phyloP scores from a whole-genome alignment of 2,329 filamentous ascomycete genomes.

The Tolypocladium tropicale region DNA sequence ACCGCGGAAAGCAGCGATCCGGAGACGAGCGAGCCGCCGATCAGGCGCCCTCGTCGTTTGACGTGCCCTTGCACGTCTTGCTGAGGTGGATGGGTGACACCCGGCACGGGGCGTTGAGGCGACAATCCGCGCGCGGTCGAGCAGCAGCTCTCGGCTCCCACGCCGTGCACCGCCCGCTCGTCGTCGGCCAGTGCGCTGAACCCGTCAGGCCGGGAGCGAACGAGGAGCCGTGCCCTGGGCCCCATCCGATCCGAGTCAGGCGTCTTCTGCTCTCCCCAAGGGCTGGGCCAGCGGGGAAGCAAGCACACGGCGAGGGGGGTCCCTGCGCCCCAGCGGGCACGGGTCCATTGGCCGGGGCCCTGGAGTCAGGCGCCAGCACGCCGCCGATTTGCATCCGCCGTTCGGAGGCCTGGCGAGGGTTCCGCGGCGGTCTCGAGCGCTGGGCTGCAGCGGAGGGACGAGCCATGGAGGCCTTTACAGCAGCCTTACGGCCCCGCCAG shows the following conservation, averaged over 20 bases:
- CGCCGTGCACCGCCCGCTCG: background rate
- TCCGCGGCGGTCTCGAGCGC: background rate
- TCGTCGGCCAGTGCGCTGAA: background rate
- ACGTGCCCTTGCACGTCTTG: background rate
- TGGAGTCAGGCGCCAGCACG: background rate
- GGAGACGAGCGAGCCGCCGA: too few species aligned
- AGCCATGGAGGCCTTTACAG: too few species aligned
- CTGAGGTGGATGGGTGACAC: background rate
- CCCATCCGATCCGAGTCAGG: background rate
- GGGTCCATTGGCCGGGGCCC: background rate
- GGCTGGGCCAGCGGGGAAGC: background rate
- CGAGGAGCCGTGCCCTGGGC: background rate
- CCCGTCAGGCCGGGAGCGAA: background rate
- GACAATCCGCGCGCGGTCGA: too few species aligned
- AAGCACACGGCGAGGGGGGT: too few species aligned
- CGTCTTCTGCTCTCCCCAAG: too few species aligned
- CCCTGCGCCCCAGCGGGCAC: background rate
- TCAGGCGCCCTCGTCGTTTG: background rate
- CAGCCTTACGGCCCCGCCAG: background rate
- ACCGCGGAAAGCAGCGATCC: too few species aligned
- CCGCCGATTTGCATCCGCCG: background rate
- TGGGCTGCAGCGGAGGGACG: background rate
- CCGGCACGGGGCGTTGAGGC: background rate
- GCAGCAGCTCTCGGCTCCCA: too few species aligned
- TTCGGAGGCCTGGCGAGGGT: too few species aligned